Evolutionary conservation across 768 basidiomycete genomes (phyloP).

Genomic region (Psilocybe azurescens): DNA sequence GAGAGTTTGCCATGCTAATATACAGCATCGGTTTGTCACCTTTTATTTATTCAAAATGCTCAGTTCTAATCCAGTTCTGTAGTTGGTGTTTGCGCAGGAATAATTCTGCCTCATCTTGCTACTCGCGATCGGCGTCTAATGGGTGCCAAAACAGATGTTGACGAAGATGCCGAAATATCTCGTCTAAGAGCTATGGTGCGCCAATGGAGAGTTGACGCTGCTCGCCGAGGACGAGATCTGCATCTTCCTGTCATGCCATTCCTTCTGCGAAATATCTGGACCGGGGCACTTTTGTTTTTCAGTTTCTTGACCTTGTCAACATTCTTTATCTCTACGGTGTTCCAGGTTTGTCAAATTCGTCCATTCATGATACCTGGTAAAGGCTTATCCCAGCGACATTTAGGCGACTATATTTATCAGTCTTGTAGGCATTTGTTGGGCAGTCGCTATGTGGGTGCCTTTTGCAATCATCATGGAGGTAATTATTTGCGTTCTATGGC

Average conservation of each 20-base stretch:
- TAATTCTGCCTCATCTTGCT: conserved; percentile 79
- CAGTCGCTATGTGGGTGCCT: conserved; percentile 97
- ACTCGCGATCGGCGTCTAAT: conserved; percentile 83
- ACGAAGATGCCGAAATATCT: conserved; percentile 75
- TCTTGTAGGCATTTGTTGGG: conserved; percentile 93
- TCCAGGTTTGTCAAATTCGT: conserved; percentile 50
- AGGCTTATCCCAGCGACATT: not conserved
- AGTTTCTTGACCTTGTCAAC: conserved; percentile 80
- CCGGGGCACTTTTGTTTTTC: conserved; percentile 83
- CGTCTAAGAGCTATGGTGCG: conserved; percentile 74
- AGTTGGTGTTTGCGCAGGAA: conserved; percentile 90
- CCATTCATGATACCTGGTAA: not conserved
- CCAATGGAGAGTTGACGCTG: conserved; percentile 87
- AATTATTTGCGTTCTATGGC: conserved; percentile 20
- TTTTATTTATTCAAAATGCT: not conserved
- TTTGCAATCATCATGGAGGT: conserved; percentile 99
- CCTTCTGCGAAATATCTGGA: conserved; percentile 94
- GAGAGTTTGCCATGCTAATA: conserved; percentile 87
- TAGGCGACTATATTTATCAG: conserved; percentile 85
- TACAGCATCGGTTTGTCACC: conserved; percentile 80
- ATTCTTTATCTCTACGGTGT: conserved; percentile 83
- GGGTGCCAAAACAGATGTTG: conserved; percentile 69
- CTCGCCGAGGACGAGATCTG: conserved; percentile 72
- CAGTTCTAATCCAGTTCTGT: conserved; percentile 17
- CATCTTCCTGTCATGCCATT: conserved; percentile 89